Evolutionary conservation across 768 basidiomycete genomes (phyloP), one percentile per base, ranked within the genome.

Genomic region (Pluteus cervinus): DNA sequence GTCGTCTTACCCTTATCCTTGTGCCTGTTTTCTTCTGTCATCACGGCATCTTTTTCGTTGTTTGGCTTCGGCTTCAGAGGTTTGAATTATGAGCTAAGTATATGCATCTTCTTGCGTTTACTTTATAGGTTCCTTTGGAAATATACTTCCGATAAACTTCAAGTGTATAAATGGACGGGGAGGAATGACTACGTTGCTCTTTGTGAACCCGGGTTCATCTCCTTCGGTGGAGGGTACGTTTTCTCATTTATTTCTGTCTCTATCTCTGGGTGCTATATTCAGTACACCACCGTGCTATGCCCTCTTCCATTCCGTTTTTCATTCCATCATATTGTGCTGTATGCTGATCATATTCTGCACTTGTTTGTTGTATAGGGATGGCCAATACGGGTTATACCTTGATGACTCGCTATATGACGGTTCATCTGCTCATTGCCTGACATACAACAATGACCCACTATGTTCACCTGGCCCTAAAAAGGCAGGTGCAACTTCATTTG

Each of bases 141-240:
- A 40, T 73, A 76, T 45, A 58, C 65, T 6, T 63, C 65, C 35
- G 61, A 54, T 4, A 57, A 55, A 4, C 50, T 91, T 28, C 64
- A 76, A 18, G 71, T 87, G 20, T 92, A 74, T 64, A 77, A 71
- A 33, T 86, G 86, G 80, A 93, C 92, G 0, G 91, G 90, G 3
- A 76, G 63, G 55, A 99, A 98, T 54, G 81, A 82, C 37, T 97
- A 97, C 50, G 83, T 96, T 26, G 80, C 87, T 15, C 67, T 94
- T 5, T 92, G 89, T 58, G 87, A 93, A 50, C 61, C 74, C 0
- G 76, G 72, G 11, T 89, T 74, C 47, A 68, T 96, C 42, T 89
- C 88, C 1, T 89, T 94, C 51, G 93, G 92, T 9, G 93, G 93
- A 48, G 93, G 93, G 90, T 91, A 44, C 40, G 85, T 71, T 16